Base-by-base conservation (phyloP, 257 asterid species). In the Cynanchum wilfordii region DNA sequence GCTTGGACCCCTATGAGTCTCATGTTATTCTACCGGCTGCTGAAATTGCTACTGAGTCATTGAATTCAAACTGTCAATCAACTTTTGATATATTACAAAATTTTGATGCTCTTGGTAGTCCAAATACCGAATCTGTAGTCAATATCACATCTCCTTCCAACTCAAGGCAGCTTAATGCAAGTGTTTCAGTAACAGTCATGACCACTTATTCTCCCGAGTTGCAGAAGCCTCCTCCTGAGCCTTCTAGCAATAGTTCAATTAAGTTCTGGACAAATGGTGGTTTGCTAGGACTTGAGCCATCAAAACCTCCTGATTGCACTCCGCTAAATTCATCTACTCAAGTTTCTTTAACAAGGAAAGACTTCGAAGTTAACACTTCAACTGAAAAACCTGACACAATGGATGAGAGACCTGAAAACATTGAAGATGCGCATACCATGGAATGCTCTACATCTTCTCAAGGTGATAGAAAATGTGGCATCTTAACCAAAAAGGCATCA, bases 221-320 rank as follows among this genome's bases (percentile, higher is more conserved):
- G 76, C 80, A 72, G 66, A 84, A 81, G 73, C 83, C 83, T 79
- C 85, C 74, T 6, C 82, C 91, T 62, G 92, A 82, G 80, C 84
- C 79, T 77, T 77, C 92, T 66, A 81, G 76, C 72, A 80, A 70
- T 69, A 57, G 80, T 76, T 67, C 96, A 69, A 85, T 82, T 73
- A 80, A 85, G 62, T 86, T 92, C 81, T 95, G 99, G 99, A 95
- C 99, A 68, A 95, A 95, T 77, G 99, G 99, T 81, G 85, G 97
- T 75, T 84, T 95, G 86, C 90, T 95, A 16, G 99, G 99, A 69
- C 96, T 95, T 60, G 88, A 86, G 87, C 99, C 99, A 20, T 92
- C 98, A 76, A 95, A 95, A 82, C 99, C 99, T 38, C 98, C 96
- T 4, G 98, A 87, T 83, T 87, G 16, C 81, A 83, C 88, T 75